Conservation (phyloP, 495 filamentous ascomycete species). For the Xylaria intraflava region DNA sequence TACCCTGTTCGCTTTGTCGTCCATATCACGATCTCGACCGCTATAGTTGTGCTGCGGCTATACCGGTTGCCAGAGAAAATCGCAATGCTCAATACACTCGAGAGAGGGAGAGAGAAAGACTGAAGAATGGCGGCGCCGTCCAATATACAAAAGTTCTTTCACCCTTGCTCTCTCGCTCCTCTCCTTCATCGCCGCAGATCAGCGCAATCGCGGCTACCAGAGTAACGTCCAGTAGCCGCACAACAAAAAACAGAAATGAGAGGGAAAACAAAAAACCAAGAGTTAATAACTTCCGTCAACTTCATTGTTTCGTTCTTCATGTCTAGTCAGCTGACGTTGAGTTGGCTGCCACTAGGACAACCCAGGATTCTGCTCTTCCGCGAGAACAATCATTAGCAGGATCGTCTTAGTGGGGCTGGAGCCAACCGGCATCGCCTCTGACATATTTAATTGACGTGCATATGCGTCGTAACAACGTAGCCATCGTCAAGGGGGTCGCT, state of each 20-base stretch:
- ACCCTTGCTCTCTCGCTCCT: neutral
- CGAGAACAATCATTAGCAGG: slow-evolving; percentile 25
- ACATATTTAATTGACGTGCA: slow-evolving; percentile 27
- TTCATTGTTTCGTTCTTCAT: slow-evolving; percentile 14
- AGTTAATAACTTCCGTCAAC: slow-evolving; percentile 8
- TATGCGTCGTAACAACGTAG: slow-evolving; percentile 33
- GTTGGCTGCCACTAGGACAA: slow-evolving; percentile 1
- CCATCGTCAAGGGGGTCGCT: slow-evolving; percentile 29
- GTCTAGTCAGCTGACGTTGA: neutral
- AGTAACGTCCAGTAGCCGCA: neutral
- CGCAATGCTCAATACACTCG: slow-evolving; percentile 5
- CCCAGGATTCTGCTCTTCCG: slow-evolving; percentile 6
- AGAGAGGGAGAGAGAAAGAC: neutral
- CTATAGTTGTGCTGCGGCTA: neutral
- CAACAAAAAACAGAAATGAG: neutral
- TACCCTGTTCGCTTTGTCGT: neutral
- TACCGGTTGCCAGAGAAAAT: neutral
- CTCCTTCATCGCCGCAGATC: neutral
- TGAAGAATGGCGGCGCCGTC: slow-evolving; percentile 1
- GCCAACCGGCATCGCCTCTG: slow-evolving; percentile 23
- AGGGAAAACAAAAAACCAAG: neutral
- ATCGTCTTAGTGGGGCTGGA: slow-evolving; percentile 12
- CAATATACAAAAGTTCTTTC: slow-evolving; percentile 8
- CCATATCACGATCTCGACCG: neutral
- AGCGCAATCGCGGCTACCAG: neutral